These are phyloP conservation scores for Plantago elongata DNA, from an alignment of 257 asterid genomes.

Conservation along the genomic window DNA sequence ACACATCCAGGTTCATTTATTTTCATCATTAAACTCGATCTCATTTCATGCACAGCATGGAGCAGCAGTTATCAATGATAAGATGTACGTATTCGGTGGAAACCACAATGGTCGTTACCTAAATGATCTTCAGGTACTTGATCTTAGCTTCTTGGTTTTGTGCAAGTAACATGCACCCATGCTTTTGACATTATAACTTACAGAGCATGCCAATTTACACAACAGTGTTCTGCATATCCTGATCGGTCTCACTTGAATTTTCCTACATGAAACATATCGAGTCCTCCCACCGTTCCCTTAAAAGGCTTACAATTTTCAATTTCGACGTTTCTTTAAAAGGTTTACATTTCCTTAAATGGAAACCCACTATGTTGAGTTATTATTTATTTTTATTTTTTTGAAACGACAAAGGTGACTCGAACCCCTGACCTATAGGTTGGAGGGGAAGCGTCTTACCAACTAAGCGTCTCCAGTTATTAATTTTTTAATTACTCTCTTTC, in stretches of 20 bases:
- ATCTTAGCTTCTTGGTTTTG: conserved; percentile 17
- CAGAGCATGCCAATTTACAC: conserved; percentile 9
- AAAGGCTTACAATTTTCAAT: no score
- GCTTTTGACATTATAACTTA: conserved; percentile 13
- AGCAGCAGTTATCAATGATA: conserved; percentile 80
- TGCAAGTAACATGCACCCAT: conserved; percentile 2
- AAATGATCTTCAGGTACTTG: conserved; percentile 88
- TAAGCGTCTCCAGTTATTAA: no score
- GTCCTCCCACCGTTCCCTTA: no score
- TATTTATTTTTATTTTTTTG: no score
- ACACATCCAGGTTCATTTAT: neutral
- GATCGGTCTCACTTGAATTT: neutral
- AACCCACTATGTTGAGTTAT: no score
- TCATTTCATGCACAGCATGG: conserved; percentile 64
- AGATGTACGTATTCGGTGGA: conserved; percentile 94
- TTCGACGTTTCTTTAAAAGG: no score
- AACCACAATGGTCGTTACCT: conserved; percentile 93
- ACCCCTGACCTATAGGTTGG: no score
- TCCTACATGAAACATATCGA: neutral
- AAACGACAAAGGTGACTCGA: no score
- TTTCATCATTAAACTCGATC: neutral
- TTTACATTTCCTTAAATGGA: no score
- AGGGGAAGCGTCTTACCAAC: no score
- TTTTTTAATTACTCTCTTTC: no score
- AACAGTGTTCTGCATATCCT: no score